Conservation (phyloP, 306 rosid species). For the Acmispon strigosus region DNA sequence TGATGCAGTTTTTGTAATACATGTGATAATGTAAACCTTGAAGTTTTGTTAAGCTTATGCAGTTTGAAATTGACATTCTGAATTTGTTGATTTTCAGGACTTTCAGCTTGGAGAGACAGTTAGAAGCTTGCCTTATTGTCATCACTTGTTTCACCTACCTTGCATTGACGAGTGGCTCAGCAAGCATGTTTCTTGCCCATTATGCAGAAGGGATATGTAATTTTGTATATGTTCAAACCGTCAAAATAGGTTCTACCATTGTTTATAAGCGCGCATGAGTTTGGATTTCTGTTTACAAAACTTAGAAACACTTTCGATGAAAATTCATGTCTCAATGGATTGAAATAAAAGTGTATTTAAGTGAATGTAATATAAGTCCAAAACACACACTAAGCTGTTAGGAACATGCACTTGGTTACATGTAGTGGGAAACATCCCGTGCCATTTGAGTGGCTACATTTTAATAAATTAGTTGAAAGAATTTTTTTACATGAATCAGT, state of each 20-base stretch:
- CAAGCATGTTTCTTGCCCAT: conserved; percentile 84
- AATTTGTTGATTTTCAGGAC: conserved; percentile 42
- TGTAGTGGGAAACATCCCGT: conserved; percentile 10
- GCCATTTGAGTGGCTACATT: conserved; percentile 8
- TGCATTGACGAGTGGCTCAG: conserved; percentile 91
- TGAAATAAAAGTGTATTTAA: too few relatives aligned
- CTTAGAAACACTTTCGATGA: too few relatives aligned
- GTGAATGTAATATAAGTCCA: too few relatives aligned
- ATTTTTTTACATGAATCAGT: conserved; percentile 17
- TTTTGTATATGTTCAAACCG: conserved; percentile 22
- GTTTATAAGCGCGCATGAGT: conserved; percentile 3
- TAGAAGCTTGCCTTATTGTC: conserved; percentile 79
- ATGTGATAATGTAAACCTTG: background rate
- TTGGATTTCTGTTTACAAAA: too few relatives aligned
- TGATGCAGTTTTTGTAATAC: background rate
- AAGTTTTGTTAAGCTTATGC: background rate
- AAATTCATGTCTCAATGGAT: too few relatives aligned
- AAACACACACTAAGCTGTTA: background rate
- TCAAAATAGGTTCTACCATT: conserved; percentile 17
- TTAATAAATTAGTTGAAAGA: conserved; percentile 18
- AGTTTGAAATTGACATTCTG: conserved; percentile 17
- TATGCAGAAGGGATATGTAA: conserved; percentile 84
- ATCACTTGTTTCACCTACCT: conserved; percentile 86
- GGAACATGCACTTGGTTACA: conserved; percentile 1
- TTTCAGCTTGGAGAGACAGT: conserved; percentile 77